phyloP scores from a whole-genome alignment of 2,329 filamentous ascomycete species.

The Trichoderma breve region DNA sequence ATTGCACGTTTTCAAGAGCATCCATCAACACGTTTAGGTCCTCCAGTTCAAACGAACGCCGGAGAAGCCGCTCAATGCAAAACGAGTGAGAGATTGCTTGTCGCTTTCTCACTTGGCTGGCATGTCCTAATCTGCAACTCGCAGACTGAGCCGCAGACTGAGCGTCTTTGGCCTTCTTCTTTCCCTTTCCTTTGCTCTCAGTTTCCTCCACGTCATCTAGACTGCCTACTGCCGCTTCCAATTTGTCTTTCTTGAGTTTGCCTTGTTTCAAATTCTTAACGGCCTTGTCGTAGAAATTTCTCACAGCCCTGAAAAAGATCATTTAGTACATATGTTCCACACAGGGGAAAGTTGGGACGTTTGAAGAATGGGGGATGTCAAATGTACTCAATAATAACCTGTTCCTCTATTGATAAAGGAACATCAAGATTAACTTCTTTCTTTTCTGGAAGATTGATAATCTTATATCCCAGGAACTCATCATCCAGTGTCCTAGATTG shows the following conservation, averaged over 20 bases:
- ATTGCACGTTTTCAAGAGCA: not conserved
- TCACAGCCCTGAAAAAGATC: not conserved
- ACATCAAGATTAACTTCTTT: slow-evolving; percentile 26
- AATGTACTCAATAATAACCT: slow-evolving; percentile 28
- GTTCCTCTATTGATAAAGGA: slow-evolving; percentile 29
- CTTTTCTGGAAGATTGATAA: slow-evolving; percentile 28
- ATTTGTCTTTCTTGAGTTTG: not conserved
- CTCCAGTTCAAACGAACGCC: not conserved
- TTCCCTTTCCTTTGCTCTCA: not conserved
- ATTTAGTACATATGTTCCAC: not conserved
- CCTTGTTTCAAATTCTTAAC: not conserved
- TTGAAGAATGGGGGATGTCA: not conserved
- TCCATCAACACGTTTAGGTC: slow-evolving; percentile 1
- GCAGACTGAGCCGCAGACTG: no score
- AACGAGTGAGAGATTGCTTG: slow-evolving; percentile 32
- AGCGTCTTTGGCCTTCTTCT: not conserved
- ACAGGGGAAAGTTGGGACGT: no score
- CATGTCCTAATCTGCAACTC: not conserved
- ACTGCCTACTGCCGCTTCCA: not conserved
- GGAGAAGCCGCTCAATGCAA: slow-evolving; percentile 30
- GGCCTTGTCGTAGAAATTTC: not conserved
- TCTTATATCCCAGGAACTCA: slow-evolving; percentile 28
- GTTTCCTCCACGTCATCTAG: not conserved
- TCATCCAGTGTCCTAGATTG: slow-evolving; percentile 29
- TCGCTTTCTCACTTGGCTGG: slow-evolving; percentile 13